Evolutionary conservation across 2,329 filamentous ascomycete species (phyloP), one percentile per base, ranked within the genome.

Genomic region (Tolypocladium sp.): DNA sequence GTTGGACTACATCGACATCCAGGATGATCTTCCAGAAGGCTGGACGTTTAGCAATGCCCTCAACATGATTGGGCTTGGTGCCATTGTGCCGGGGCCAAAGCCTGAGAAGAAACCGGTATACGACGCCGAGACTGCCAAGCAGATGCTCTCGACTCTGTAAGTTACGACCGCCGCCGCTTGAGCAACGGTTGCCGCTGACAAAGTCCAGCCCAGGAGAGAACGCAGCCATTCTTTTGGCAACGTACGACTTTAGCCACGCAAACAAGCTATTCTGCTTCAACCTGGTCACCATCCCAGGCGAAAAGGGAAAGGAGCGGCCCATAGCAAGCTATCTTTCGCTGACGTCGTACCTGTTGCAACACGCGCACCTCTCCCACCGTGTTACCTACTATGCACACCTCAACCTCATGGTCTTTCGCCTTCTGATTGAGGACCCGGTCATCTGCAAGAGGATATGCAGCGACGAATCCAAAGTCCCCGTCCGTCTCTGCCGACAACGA

Each of bases 251-350:
- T 70, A 86, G 87, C 3, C 89, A 96, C 69, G 89, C 92, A 40
- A 99, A 97, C 77, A 97, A 97, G 74, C 80, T 97, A 10, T 97
- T 99, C 73, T 93, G 91, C 72, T 89, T 90, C 71, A 92, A 89
- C 66, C 76, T 99, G 51, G 84, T 96, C 57, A 87, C 84, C 2
- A 70, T 85, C 30, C 69, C 82, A 7, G 74, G 85, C 1, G 84
- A 86, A 55, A 87, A 87, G 65, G 83, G 80, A 49, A 79, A 84
- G 55, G 87, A 93, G 67, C 82, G 87, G 1, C 89, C 92, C 0
- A 87, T 99, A 63, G 85, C 88, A 54, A 87, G 84, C 65, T 95
- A 93, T 69, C 77, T 97, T 35, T 97, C 93, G 0, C 79, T 96
- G 51, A 90, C 90, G 4, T 97, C 93, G 3, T 99, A 99, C 73